Conservation (phyloP, 2,329 filamentous ascomycete genomes). For the Hirsutella rhossiliensis region DNA sequence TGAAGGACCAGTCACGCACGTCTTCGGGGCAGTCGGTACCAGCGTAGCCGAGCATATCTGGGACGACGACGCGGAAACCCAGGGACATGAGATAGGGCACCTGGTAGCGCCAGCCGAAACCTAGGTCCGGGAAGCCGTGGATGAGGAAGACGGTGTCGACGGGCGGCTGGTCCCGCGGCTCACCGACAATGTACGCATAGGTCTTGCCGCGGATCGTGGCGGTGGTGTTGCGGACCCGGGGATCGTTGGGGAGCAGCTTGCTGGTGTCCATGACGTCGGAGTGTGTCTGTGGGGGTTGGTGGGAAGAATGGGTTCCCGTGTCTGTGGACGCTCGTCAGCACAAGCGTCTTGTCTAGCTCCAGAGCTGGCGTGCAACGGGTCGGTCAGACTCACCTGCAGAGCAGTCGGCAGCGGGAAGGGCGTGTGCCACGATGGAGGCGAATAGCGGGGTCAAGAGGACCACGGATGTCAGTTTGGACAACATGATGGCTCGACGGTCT, state of each 20-base stretch:
- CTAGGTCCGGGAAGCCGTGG: constrained; percentile 76
- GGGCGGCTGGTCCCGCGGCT: constrained; percentile 28
- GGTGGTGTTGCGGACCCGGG: constrained; percentile 52
- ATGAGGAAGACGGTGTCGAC: constrained; percentile 42
- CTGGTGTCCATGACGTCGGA: constrained; percentile 36
- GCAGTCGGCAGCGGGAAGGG: background rate
- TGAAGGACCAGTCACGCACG: constrained; percentile 54
- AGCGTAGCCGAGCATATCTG: constrained; percentile 81
- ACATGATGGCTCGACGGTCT: background rate
- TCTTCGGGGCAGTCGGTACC: constrained; percentile 57
- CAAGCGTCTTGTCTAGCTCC: no score
- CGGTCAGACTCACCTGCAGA: background rate
- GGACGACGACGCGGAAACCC: constrained; percentile 67
- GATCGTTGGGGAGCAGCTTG: constrained; percentile 54
- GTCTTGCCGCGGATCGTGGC: constrained; percentile 54
- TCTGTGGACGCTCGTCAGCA: no score
- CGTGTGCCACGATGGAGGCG: background rate
- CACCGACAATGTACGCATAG: constrained; percentile 53
- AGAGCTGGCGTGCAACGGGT: no score
- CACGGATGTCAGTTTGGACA: background rate
- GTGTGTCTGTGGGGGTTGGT: background rate
- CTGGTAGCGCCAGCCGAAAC: constrained; percentile 81
- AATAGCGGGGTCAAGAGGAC: background rate
- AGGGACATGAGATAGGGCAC: constrained; percentile 63
- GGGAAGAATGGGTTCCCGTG: background rate